These are phyloP conservation scores for Protomyces arabidopsidicola DNA, from an alignment of 1,139 yeast genomes.

Conservation along the genomic window DNA sequence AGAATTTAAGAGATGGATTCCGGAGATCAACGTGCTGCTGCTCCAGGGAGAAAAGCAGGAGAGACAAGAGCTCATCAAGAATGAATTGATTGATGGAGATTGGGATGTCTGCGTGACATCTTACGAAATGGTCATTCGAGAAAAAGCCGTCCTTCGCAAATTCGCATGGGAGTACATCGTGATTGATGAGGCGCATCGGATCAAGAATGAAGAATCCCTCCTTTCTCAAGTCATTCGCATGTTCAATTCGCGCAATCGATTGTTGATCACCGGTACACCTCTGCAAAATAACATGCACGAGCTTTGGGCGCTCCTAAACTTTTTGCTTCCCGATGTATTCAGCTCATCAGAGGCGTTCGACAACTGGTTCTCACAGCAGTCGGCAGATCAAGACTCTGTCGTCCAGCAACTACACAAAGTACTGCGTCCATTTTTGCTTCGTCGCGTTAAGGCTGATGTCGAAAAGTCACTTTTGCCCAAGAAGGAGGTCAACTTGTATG, in stretches of 20 bases:
- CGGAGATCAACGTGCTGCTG: slow-evolving; percentile 82
- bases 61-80: slow-evolving; percentile 56
- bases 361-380: slow-evolving; percentile 67
- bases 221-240: slow-evolving; percentile 83
- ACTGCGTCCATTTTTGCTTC: slow-evolving; percentile 75
- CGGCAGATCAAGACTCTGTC: slow-evolving; percentile 48
- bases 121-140: slow-evolving; percentile 87
- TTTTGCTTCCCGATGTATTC: slow-evolving; percentile 87
- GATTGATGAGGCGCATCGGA: slow-evolving; percentile 95
- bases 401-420: slow-evolving; percentile 88
- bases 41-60: slow-evolving; percentile 83
- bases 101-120: slow-evolving; percentile 89
- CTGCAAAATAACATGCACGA: slow-evolving; percentile 91
- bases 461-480: slow-evolving; percentile 87
- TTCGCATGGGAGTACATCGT: slow-evolving; percentile 90
- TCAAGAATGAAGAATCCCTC: slow-evolving; percentile 87
- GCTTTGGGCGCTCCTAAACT: slow-evolving; percentile 89
- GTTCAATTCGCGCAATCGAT: slow-evolving; percentile 76
- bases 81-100: slow-evolving; percentile 60
- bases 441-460: slow-evolving; percentile 89
- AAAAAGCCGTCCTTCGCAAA: slow-evolving; percentile 72
- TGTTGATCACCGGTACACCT: slow-evolving; percentile 93
- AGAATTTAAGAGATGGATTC: slow-evolving; percentile 92
- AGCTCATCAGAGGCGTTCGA: slow-evolving; percentile 86
- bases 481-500: slow-evolving; percentile 76